Base-by-base conservation (phyloP, 371 early-diverging fungal species). In the Circinella umbellata region DNA sequence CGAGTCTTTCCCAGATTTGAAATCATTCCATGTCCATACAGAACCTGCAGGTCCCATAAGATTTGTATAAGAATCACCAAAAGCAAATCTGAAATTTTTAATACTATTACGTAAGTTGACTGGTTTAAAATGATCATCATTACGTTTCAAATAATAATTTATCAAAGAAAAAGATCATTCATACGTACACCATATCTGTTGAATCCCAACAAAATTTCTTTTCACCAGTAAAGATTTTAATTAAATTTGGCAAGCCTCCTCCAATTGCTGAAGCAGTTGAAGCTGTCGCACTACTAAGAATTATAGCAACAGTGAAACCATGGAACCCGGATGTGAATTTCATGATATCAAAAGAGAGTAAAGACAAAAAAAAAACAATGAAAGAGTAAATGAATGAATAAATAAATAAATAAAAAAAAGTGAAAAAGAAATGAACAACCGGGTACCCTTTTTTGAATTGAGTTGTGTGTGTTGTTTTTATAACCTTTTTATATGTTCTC, bases 21-120 rank as follows among this genome's bases (percentile, higher is more conserved):
- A 70, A 13, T 64, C 20, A 15, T 70, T 60, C 70, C 70, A 70
- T 17, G 70, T 70, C 53, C 60, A 64, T 14, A 64, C 65, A 8
- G 64, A 64, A n/a, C 70, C 70, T 35, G 64, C 57, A 48, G 61
- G 38, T n/a, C 70, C 70, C 37, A 70, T 57, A 13, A 70, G 20
- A 20, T 64, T 64, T 6, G 70, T 70, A 42, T 60, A 70, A 5
- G 70, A 70, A 51, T 70, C 70, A 18, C 65, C 70, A 59, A 65
- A 70, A 14, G 65, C 64, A 51, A 70, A 70, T 7, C 70, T 70
- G 49, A 27, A 15, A 0, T 37, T 64, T 64, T 4, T 48, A 3
- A 3, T 18, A 6, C 27, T 35, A 42, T 42, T 51, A 51, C 35
- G 3, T 13, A 42, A 42, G 42, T 6, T 42, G 11, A 9, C 42